Evolutionary conservation across 2,329 filamentous ascomycete species (phyloP).

Genomic region (Metarhizium robertsii): DNA sequence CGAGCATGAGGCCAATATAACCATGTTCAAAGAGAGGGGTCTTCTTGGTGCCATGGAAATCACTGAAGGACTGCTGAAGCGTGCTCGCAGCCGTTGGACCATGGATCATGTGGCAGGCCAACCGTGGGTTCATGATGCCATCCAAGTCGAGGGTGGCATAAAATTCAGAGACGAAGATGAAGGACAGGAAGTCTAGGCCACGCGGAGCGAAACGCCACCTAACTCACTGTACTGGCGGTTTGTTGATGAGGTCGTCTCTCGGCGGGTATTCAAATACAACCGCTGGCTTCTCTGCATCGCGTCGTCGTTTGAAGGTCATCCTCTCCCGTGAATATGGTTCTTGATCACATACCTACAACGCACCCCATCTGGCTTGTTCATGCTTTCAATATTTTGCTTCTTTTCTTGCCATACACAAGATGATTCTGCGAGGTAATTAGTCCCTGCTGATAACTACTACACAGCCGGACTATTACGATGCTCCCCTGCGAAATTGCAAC

Average conservation of each 20-base stretch:
- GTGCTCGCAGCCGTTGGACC: conserved; percentile 68
- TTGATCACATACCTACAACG: too few relatives aligned
- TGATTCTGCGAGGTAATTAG: not conserved
- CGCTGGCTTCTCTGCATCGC: not conserved
- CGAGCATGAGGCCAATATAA: conserved; percentile 64
- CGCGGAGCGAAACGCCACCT: not conserved
- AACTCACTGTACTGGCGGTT: not conserved
- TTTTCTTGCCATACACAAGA: not conserved
- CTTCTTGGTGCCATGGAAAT: conserved; percentile 69
- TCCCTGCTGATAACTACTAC: not conserved
- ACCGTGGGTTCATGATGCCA: conserved; percentile 69
- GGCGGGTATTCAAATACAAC: too few relatives aligned
- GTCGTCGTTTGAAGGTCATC: too few relatives aligned
- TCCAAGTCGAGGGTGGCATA: conserved; percentile 56
- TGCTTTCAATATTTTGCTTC: not conserved
- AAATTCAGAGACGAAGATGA: conserved; percentile 51
- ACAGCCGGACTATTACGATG: not conserved
- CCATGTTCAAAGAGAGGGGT: conserved; percentile 51
- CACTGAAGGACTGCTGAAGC: conserved; percentile 76
- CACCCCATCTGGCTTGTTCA: not conserved
- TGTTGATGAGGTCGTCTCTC: not conserved
- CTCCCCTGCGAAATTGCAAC: not conserved
- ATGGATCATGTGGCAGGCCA: conserved; percentile 63
- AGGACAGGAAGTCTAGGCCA: conserved; percentile 38
- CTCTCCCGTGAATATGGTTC: too few relatives aligned